Percentiles rank a stretch among this genome's conserved stretches.
Evolutionary conservation across 2,329 filamentous ascomycete genomes (phyloP).

Genomic region (Colletotrichum endophyticum): DNA sequence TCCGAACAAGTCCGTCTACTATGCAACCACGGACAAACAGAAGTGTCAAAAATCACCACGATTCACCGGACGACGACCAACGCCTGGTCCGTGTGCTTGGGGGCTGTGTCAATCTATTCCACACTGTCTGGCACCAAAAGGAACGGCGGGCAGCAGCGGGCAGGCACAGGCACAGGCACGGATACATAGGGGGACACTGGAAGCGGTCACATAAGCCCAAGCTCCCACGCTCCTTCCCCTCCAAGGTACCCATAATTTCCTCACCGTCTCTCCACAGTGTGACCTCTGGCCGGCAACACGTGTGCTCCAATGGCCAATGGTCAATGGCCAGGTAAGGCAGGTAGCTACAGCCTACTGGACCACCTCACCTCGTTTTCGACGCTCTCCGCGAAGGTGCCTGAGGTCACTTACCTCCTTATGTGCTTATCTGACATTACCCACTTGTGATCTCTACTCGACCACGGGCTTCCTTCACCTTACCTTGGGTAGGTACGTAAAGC

Average conservation of each 20-base stretch:
- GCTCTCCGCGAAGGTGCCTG: neutral
- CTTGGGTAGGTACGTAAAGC: neutral
- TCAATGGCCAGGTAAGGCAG: too few relatives aligned
- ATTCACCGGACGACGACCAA: neutral
- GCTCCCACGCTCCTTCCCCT: neutral
- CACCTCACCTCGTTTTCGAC: neutral
- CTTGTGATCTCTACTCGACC: neutral
- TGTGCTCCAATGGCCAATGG: neutral
- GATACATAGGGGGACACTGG: too few relatives aligned
- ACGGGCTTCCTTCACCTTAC: neutral
- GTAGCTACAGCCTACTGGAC: too few relatives aligned
- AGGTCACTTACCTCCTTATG: neutral
- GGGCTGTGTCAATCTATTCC: neutral
- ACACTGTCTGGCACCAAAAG: neutral
- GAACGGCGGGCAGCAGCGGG: neutral
- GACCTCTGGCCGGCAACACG: neutral
- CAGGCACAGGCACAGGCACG: neutral
- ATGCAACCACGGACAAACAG: neutral
- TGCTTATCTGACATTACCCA: neutral
- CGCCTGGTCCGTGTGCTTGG: neutral
- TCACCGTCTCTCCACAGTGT: neutral
- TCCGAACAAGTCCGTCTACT: neutral
- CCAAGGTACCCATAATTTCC: neutral
- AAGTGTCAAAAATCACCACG: neutral
- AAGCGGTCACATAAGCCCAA: neutral